Conservation (phyloP, 1,284 basidiomycete species). For the Ustanciosporium gigantosporum region DNA sequence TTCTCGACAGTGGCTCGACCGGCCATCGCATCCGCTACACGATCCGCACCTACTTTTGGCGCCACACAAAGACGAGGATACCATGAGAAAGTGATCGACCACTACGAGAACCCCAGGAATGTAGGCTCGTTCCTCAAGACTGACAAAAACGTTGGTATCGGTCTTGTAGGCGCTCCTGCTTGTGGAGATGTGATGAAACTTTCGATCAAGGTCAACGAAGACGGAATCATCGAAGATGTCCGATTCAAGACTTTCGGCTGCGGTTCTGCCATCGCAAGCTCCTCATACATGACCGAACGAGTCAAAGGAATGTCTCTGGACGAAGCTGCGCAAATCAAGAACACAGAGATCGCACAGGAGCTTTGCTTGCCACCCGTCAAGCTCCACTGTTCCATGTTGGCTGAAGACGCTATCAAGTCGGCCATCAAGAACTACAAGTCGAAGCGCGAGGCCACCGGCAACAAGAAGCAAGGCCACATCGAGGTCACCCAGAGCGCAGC, state of each 20-base stretch:
- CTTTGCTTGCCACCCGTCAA: slow-evolving; percentile 86
- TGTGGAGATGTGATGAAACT: slow-evolving; percentile 98
- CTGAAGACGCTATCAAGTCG: slow-evolving; percentile 88
- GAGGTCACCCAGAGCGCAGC: slow-evolving; percentile 74
- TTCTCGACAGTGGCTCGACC: slow-evolving; percentile 37
- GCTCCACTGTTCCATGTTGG: slow-evolving; percentile 76
- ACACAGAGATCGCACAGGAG: slow-evolving; percentile 98
- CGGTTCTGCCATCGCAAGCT: slow-evolving; percentile 92
- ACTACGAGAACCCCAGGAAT: slow-evolving; percentile 61
- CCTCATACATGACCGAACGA: slow-evolving; percentile 75
- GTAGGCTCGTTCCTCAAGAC: slow-evolving; percentile 90
- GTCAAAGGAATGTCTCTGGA: slow-evolving; percentile 93
- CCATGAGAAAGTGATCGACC: slow-evolving; percentile 61
- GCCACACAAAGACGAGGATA: slow-evolving; percentile 43
- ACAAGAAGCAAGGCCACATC: slow-evolving; percentile 68
- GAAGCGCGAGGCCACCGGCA: slow-evolving; percentile 51
- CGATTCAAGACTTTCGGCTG: slow-evolving; percentile 79
- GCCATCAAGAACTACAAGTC: slow-evolving; percentile 59
- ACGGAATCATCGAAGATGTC: slow-evolving; percentile 92
- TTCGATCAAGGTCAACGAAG: slow-evolving; percentile 94
- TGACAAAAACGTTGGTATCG: slow-evolving; percentile 90
- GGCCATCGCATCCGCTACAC: slow-evolving; percentile 14
- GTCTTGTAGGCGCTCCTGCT: slow-evolving; percentile 95
- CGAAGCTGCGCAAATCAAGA: slow-evolving; percentile 93
- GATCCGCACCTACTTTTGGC: slow-evolving; percentile 12